phyloP scores from a whole-genome alignment of 768 basidiomycete genomes.

The Podaxis rugospora region DNA sequence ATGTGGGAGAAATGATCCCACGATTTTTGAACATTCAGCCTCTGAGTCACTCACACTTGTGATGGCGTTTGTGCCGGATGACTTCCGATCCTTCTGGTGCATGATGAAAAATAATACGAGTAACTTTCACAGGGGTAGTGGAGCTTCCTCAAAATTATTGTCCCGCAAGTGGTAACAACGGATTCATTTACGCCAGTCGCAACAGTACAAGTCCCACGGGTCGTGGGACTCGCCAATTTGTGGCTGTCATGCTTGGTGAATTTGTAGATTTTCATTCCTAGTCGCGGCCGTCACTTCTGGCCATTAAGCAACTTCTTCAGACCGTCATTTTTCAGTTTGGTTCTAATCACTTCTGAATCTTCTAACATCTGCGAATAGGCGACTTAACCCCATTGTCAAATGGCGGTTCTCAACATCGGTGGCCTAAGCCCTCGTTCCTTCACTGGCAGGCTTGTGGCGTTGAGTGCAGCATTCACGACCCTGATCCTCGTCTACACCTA shows the following conservation, averaged over 20 bases:
- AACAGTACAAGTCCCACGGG: not conserved
- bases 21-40: no score
- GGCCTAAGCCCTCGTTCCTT: slow-evolving; percentile 19
- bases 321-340: no score
- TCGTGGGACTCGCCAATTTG: not conserved
- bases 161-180: no score
- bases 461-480: slow-evolving; percentile 15
- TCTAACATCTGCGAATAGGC: not conserved
- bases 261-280: not conserved
- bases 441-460: slow-evolving; percentile 16
- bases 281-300: not conserved
- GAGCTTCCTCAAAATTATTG: no score
- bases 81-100: no score
- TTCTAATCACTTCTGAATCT: not conserved
- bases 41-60: no score
- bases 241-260: not conserved
- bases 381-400: not conserved
- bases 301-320: not conserved
- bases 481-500: slow-evolving; percentile 23
- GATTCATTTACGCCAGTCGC: not conserved
- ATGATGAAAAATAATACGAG: no score
- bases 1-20: no score
- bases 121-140: no score
- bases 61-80: no score
- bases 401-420: slow-evolving; percentile 14